Percentiles rank a stretch among this genome's conserved stretches.
phyloP scores from a whole-genome alignment of 805 yeast species.

The Kluyveromyces siamensis region DNA sequence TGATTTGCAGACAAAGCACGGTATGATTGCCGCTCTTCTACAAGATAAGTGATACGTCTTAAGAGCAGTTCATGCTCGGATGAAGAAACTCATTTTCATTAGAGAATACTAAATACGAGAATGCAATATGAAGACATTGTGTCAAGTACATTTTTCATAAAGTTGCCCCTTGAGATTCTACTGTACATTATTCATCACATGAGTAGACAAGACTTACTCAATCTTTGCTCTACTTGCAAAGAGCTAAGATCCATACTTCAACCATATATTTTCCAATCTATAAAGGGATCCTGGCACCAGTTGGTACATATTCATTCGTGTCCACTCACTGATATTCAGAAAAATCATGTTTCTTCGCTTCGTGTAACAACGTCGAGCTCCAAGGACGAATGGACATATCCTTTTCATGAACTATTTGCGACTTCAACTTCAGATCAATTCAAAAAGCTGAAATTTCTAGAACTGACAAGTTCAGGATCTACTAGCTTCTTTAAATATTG shows the following conservation, averaged over 20 bases:
- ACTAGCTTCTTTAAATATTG: slow-evolving; percentile 31
- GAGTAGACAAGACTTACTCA: slow-evolving; percentile 10
- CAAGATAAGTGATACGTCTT: not conserved
- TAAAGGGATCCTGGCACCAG: slow-evolving; percentile 10
- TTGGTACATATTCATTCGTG: slow-evolving; percentile 5
- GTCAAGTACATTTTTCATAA: slow-evolving; percentile 4
- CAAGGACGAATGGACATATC: slow-evolving; percentile 30
- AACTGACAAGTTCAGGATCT: slow-evolving; percentile 21
- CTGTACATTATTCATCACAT: slow-evolving; percentile 4
- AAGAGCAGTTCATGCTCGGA: not conserved
- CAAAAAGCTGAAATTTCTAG: slow-evolving; percentile 15
- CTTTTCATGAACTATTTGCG: slow-evolving; percentile 20
- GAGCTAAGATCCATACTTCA: slow-evolving; percentile 7
- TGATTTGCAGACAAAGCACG: too few species aligned
- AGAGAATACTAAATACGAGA: not conserved
- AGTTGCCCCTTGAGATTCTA: slow-evolving; percentile 12
- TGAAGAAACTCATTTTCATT: not conserved
- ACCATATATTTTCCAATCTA: slow-evolving; percentile 10
- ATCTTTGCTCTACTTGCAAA: slow-evolving; percentile 7
- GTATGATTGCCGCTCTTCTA: too few species aligned
- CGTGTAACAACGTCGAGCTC: slow-evolving; percentile 22
- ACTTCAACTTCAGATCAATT: slow-evolving; percentile 5
- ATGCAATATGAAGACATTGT: not conserved
- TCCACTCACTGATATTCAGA: slow-evolving; percentile 13
- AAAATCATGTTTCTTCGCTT: slow-evolving; percentile 6